Base-by-base conservation (phyloP, 768 basidiomycete genomes). In the Dacryopinax primogenitus region DNA sequence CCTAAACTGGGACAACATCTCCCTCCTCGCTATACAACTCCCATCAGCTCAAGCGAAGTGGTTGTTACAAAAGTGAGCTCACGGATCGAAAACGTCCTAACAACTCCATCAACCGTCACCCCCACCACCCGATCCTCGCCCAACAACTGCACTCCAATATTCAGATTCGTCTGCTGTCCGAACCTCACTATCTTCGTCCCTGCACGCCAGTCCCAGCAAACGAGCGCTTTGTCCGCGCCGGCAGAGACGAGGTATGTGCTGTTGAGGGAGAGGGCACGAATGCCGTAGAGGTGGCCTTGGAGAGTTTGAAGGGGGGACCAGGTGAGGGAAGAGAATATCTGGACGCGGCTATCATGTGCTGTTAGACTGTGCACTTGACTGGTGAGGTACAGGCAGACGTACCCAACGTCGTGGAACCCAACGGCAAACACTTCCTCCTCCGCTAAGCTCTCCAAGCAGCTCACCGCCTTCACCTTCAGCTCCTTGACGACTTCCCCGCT, bases 1-100 rank as follows among this genome's bases (percentile, higher is more conserved):
- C 73, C 86, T 92, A 79, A 92, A 93, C 72, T 93, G 91, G 7
- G 88, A 90, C 13, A 94, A 82, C 92, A 95, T 94, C 74, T 93
- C 90, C 67, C 90, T 77, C 33, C 86, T 82, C 32, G 76, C 82
- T 83, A 63, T 16, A 39, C 61, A 80, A 81, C 63, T 9, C 63
- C 1, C 33, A 63, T 39, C 26, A 65, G 45, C 13, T 26, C 63
- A 18, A n/a, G n/a, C n/a, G n/a, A n/a, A n/a, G n/a, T 28, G 4
- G 28, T 37, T n/a, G 39, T 4, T 32, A 66, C 45, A 62, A 2
- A 26, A 6, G 30, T 3, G 18, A 2, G 78, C 87, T 79, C 73
- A 90, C 90, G 83, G 70, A 95, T 95, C 1, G 90, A 92, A 74
- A 93, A 94, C 21, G 91, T 89, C 51, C 92, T 77, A 21, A 94